phyloP scores from a whole-genome alignment of 2,329 filamentous ascomycete genomes.

The Ceratocystis colombiana region DNA sequence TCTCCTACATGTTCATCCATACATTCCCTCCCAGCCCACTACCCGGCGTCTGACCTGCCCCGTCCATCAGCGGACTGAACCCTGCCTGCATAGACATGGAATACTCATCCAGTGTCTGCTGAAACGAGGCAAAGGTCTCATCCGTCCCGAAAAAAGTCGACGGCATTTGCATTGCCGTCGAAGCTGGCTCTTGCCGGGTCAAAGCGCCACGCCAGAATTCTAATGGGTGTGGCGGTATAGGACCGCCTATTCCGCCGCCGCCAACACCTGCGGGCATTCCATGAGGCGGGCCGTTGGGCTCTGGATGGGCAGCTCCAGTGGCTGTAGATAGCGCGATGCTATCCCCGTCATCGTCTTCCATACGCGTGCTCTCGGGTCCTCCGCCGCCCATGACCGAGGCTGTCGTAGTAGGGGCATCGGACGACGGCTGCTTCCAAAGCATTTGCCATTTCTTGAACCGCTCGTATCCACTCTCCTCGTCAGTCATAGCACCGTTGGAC shows the following conservation, averaged over 20 bases:
- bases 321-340: conserved; percentile 20
- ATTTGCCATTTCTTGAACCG: conserved; percentile 45
- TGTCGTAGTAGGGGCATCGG: conserved; percentile 10
- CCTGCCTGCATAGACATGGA: conserved; percentile 26
- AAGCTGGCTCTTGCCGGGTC: conserved; percentile 27
- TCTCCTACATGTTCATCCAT: conserved; percentile 24
- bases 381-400: conserved; percentile 1
- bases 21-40: conserved; percentile 15
- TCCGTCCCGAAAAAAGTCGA: conserved; percentile 35
- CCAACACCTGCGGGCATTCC: neutral
- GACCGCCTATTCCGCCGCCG: neutral
- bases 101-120: conserved; percentile 35
- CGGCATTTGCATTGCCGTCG: conserved; percentile 29
- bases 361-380: conserved; percentile 23
- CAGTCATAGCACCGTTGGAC: conserved; percentile 29
- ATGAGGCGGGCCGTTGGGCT: neutral
- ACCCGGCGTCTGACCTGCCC: conserved; percentile 3
- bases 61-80: conserved; percentile 16
- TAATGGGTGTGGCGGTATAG: conserved; percentile 21
- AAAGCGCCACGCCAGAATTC: conserved; percentile 24
- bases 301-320: neutral
- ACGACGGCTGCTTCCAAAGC: conserved; percentile 33
- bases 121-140: conserved; percentile 34
- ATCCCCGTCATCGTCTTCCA: conserved; percentile 19
- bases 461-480: conserved; percentile 37